A percentile compares a stretch with the other conserved stretches of the same genome.
Evolutionary conservation across 2,329 filamentous ascomycete species (phyloP).

Genomic region (Chalaropsis ovoidea): DNA sequence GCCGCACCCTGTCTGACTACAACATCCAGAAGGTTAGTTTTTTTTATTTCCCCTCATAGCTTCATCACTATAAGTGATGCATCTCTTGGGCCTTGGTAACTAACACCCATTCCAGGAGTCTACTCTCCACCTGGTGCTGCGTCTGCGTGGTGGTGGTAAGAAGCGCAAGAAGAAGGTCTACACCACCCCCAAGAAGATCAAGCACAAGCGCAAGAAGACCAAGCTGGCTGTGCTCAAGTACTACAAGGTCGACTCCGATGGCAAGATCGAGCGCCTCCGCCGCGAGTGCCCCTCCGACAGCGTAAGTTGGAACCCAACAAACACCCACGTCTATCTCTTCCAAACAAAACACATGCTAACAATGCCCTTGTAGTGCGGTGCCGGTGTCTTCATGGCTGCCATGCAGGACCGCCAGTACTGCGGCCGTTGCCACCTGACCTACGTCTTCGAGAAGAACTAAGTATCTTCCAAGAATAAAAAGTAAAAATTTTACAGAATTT

Average conservation of each 20-base stretch:
- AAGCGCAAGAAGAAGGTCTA: conserved; percentile 99
- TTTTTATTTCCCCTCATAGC: too few species aligned
- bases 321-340: background rate
- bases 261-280: conserved; percentile 98
- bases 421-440: conserved; percentile 61
- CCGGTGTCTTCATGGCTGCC: conserved; percentile 99
- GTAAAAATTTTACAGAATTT: conserved; percentile 25
- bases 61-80: too few species aligned
- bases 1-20: conserved; percentile 98
- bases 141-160: conserved; percentile 97
- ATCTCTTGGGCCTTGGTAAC: background rate
- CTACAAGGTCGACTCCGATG: conserved; percentile 99
- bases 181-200: conserved; percentile 99
- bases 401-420: conserved; percentile 99
- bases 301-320: conserved; percentile 44
- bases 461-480: conserved; percentile 27
- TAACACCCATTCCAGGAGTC: conserved; percentile 35
- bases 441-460: conserved; percentile 62
- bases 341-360: background rate
- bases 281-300: conserved; percentile 91
- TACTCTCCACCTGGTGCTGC: conserved; percentile 94
- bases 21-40: conserved; percentile 98
- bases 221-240: conserved; percentile 99
- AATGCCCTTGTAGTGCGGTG: conserved; percentile 62
- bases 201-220: conserved; percentile 99